Evolutionary conservation across 2,329 filamentous ascomycete genomes (phyloP), one percentile per base, ranked within the genome.

Genomic region (Phaeophleospora eucalypticola): DNA sequence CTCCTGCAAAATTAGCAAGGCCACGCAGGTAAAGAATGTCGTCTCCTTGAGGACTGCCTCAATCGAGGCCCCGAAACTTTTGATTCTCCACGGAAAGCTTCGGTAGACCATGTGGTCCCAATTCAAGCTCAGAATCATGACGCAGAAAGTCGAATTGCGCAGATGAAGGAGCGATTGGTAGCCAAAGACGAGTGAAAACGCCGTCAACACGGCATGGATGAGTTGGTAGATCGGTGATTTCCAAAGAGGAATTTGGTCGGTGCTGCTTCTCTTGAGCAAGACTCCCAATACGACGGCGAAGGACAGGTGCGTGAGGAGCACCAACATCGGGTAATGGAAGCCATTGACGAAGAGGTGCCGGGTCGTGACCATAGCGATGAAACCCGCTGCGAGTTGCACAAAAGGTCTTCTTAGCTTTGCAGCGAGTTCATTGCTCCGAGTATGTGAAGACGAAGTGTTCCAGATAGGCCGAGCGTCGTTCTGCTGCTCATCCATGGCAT

Each of bases 261-360:
- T 4, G 34, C n/a, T 33, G 36, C 36, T 17, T 10, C 36, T 41
- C 29, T 4, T 37, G n/a, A n/a, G 38, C 21, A 16, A 7, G 43
- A 41, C n/a, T 18, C 17, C 12, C 44, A 37, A 10, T 44, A 44
- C 17, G 45, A 34, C 17, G 24, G 27, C n/a, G 41, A 42, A 21
- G 2, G 17, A 9, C 4, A 42, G 18, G 9, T 53, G 51, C n/a
- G 47, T 36, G 14, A 50, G 43, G 7, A 51, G 24, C 6, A 53
- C 16, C 16, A 45, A 45, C 21, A 43, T 43, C 21, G 51, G 51
- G 36, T 51, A 46, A 41, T 53, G 51, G 19, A 50, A 49, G 41
- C 42, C 44, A 43, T 48, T 41, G 12, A 37, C 38, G 18, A 53
- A 39, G 33, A 53, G 47, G 33, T 50, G 34, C 27, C 43, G 43